Conservation (phyloP, 2,329 filamentous ascomycete species). For the Coniochaeta hoffmannii region DNA sequence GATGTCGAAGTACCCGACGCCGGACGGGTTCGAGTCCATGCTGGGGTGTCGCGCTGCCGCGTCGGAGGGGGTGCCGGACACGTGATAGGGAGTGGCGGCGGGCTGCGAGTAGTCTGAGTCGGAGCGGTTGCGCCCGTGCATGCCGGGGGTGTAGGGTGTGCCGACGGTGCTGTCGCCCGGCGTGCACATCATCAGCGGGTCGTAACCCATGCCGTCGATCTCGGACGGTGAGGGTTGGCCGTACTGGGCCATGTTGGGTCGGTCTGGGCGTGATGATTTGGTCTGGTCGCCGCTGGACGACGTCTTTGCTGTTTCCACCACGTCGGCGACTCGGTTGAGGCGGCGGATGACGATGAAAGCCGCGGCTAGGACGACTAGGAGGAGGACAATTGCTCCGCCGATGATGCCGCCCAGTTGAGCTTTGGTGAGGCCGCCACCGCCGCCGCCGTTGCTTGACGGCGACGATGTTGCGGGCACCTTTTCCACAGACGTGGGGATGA, state of each 20-base stretch:
- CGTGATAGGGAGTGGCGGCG: conserved; percentile 9
- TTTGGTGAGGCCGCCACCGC: conserved; percentile 24
- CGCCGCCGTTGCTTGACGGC: conserved; percentile 11
- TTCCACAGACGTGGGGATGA: conserved; percentile 33
- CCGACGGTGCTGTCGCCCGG: conserved; percentile 6
- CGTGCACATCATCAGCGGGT: conserved; percentile 24
- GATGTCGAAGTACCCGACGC: conserved; percentile 25
- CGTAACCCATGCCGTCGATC: conserved; percentile 32
- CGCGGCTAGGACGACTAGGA: conserved; percentile 38
- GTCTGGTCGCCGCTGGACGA: conserved; percentile 25
- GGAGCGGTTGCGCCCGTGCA: conserved; percentile 8
- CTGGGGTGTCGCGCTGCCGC: conserved; percentile 13
- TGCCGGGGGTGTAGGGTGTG: conserved; percentile 7
- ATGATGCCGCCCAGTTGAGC: conserved; percentile 46
- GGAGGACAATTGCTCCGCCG: conserved; percentile 38
- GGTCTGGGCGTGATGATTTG: conserved; percentile 14
- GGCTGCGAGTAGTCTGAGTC: conserved; percentile 11
- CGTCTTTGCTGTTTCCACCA: conserved; percentile 25
- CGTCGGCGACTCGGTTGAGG: conserved; percentile 37
- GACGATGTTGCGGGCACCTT: conserved; percentile 29
- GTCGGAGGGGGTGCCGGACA: conserved; percentile 10
- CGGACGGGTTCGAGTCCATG: conserved; percentile 5
- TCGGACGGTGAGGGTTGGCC: conserved; percentile 28
- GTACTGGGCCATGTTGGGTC: conserved; percentile 26
- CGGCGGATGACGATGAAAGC: conserved; percentile 42